Percentiles rank a stretch among this genome's conserved stretches.
phyloP scores from a whole-genome alignment of 202 grass and related monocot genomes.

The Dendrocalamus latiflorus region DNA sequence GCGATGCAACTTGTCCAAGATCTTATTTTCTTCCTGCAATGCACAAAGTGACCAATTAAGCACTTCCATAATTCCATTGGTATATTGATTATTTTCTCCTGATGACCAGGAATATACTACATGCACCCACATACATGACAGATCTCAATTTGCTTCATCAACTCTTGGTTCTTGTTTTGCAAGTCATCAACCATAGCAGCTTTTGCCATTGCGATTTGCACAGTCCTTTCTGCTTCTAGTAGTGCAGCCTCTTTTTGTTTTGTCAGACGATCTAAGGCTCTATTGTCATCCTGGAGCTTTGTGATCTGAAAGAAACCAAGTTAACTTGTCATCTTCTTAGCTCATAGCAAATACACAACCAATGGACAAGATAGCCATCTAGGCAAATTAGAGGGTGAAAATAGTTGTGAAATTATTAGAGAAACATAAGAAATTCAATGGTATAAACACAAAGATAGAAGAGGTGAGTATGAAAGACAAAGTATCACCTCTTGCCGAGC shows the following conservation, averaged over 20 bases:
- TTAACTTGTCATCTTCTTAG: constrained; percentile 18
- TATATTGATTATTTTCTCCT: constrained; percentile 1
- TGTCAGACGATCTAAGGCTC: constrained; percentile 92
- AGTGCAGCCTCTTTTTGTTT: constrained; percentile 98
- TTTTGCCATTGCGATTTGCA: constrained; percentile 88
- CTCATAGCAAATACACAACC: no score
- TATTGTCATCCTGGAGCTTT: constrained; percentile 90
- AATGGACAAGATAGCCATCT: no score
- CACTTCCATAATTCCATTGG: neutral
- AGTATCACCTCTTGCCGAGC: constrained; percentile 73
- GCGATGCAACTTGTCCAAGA: constrained; percentile 87
- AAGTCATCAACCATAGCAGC: constrained; percentile 95
- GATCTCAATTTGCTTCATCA: no score
- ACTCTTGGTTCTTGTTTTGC: constrained; percentile 98
- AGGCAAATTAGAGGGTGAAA: no score
- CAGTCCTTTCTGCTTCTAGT: no score
- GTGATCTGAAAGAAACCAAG: constrained; percentile 51
- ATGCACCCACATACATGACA: constrained; percentile 57
- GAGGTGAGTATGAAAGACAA: neutral
- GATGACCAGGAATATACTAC: constrained; percentile 5
- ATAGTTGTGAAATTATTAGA: no score
- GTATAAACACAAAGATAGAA: neutral
- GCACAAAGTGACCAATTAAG: constrained; percentile 12
- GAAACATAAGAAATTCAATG: neutral
- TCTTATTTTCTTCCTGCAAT: constrained; percentile 96